These are phyloP conservation scores for Pichia sp. DNA, from an alignment of 1,139 yeast genomes.

Conservation along the genomic window DNA sequence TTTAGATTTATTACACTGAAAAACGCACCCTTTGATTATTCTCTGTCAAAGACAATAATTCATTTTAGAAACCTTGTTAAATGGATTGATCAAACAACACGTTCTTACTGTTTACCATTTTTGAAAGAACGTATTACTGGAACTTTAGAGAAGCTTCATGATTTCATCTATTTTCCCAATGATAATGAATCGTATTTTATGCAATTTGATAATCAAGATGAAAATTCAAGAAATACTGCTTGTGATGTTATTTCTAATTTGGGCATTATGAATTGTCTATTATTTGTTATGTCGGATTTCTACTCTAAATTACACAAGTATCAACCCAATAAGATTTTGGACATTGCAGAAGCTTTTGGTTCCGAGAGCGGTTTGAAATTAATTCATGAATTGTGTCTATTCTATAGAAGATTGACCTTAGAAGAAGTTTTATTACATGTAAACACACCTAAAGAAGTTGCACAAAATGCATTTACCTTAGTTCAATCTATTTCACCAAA, in stretches of 20 bases:
- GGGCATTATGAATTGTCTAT: conserved; percentile 28
- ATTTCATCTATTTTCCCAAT: conserved; percentile 27
- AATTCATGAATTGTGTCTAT: conserved; percentile 35
- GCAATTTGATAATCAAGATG: conserved; percentile 27
- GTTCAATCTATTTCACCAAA: conserved; percentile 28
- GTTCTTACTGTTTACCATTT: conserved; percentile 41
- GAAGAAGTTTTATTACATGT: conserved; percentile 54
- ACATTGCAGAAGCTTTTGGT: conserved; percentile 42
- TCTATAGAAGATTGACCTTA: conserved; percentile 44
- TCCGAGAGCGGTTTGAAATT: conserved; percentile 34
- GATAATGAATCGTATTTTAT: conserved; percentile 34
- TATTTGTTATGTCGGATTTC: conserved; percentile 41
- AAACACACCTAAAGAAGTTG: conserved; percentile 42
- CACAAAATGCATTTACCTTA: conserved; percentile 27
- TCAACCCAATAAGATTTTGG: conserved; percentile 44
- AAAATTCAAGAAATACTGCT: conserved; percentile 4
- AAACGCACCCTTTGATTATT: conserved; percentile 57
- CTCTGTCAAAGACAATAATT: conserved; percentile 48
- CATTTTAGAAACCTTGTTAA: conserved; percentile 50
- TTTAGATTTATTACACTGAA: conserved; percentile 38
- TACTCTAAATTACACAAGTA: conserved; percentile 45
- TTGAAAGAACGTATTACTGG: conserved; percentile 31
- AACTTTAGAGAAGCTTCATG: conserved; percentile 34
- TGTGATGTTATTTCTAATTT: conserved; percentile 29
- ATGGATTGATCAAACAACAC: conserved; percentile 51